Conservation (phyloP, 805 yeast genomes). For the Saccharomyces eubayanus region DNA sequence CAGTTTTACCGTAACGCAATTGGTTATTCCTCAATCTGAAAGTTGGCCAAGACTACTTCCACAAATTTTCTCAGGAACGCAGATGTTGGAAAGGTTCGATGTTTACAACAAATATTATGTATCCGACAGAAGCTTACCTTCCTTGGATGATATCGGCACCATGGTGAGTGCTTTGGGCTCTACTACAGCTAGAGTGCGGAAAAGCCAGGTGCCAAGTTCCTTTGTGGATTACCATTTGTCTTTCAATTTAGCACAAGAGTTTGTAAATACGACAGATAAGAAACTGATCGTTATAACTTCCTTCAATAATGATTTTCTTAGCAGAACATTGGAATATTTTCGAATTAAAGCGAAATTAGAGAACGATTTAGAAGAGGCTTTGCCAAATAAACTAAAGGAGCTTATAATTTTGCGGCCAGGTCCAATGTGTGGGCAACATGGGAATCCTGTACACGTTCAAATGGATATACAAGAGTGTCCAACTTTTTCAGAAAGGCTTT, state of each 20-base stretch:
- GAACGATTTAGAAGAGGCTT: slow-evolving; percentile 8
- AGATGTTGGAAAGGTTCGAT: neutral
- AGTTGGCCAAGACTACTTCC: slow-evolving; percentile 12
- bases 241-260: slow-evolving; percentile 9
- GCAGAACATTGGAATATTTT: slow-evolving; percentile 15
- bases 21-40: slow-evolving; percentile 8
- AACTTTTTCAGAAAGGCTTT: slow-evolving; percentile 3
- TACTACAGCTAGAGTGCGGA: slow-evolving; percentile 6
- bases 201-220: slow-evolving; percentile 6
- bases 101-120: neutral
- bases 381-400: slow-evolving; percentile 7
- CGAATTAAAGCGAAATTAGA: slow-evolving; percentile 16
- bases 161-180: slow-evolving; percentile 19
- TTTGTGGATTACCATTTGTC: slow-evolving; percentile 18
- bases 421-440: slow-evolving; percentile 23
- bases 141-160: slow-evolving; percentile 7
- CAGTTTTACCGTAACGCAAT: slow-evolving; percentile 6
- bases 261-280: slow-evolving; percentile 10
- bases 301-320: slow-evolving; percentile 15
- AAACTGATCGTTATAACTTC: slow-evolving; percentile 17
- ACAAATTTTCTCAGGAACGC: slow-evolving; percentile 6
- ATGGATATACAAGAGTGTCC: slow-evolving; percentile 2
- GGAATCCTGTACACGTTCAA: slow-evolving; percentile 2
- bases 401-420: slow-evolving; percentile 22
- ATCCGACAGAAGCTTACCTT: neutral